These are phyloP conservation scores for Arabidopsis suecica DNA, from an alignment of 345 rosid species.

Conservation along the genomic window DNA sequence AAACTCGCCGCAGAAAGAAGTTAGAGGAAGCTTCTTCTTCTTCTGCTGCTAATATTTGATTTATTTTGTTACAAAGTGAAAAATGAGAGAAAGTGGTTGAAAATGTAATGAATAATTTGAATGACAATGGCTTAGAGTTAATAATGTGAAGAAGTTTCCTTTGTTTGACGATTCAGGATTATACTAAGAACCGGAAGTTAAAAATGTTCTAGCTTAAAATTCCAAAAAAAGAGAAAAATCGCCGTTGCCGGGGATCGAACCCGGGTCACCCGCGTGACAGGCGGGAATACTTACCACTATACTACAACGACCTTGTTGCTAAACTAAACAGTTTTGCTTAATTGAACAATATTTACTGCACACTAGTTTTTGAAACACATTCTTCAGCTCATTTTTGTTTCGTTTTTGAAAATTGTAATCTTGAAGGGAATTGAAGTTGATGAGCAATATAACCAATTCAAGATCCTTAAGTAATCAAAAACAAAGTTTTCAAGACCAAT, in stretches of 20 bases:
- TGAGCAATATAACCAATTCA: too few relatives aligned
- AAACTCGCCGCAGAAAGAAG: slow-evolving; percentile 43
- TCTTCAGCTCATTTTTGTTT: too few relatives aligned
- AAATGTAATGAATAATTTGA: neutral
- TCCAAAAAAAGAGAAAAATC: slow-evolving; percentile 7
- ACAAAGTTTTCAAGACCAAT: too few relatives aligned
- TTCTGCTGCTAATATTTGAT: slow-evolving; percentile 52
- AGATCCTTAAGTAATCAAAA: too few relatives aligned
- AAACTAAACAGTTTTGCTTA: accelerated
- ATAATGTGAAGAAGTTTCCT: neutral
- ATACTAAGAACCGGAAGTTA: too few relatives aligned
- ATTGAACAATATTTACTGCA: neutral
- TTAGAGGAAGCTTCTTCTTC: slow-evolving; percentile 79
- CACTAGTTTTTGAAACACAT: too few relatives aligned
- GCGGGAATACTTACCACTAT: slow-evolving; percentile 14
- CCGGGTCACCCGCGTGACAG: slow-evolving; percentile 76
- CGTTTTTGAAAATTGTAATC: too few relatives aligned
- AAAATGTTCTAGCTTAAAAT: neutral
- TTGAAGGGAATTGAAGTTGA: too few relatives aligned
- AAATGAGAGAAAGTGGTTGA: slow-evolving; percentile 11
- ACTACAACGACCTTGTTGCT: neutral
- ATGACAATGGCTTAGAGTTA: slow-evolving; percentile 6
- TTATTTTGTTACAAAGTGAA: neutral
- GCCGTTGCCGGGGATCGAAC: slow-evolving; percentile 96
- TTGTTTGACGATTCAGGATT: too few relatives aligned